A percentile compares a stretch with the other conserved stretches of the same genome.
These are phyloP conservation scores for Centella asiatica DNA, from an alignment of 129 eudicot species.

Conservation along the genomic window DNA sequence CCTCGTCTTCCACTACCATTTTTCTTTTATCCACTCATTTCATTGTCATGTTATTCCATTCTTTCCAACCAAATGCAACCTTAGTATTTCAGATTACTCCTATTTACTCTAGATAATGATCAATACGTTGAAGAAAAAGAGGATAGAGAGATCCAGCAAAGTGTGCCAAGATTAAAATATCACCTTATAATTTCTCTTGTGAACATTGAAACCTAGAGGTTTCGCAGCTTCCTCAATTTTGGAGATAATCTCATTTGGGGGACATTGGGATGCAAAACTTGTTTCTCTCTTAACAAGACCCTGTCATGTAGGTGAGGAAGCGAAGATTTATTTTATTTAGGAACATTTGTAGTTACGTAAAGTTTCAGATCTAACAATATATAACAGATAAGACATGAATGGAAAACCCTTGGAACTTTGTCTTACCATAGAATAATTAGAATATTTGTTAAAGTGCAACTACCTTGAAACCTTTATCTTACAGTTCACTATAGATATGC, in stretches of 20 bases:
- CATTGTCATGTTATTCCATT: too few relatives aligned
- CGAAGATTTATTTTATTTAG: background rate
- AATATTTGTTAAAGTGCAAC: too few relatives aligned
- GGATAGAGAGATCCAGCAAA: background rate
- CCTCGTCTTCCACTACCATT: too few relatives aligned
- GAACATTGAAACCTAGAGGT: constrained; percentile 81
- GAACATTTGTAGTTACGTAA: background rate
- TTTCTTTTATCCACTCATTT: too few relatives aligned
- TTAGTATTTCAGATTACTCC: too few relatives aligned
- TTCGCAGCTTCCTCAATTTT: constrained; percentile 94
- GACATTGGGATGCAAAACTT: constrained; percentile 67
- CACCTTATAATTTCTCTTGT: constrained; percentile 80
- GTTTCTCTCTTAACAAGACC: constrained; percentile 71
- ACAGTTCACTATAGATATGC: too few relatives aligned
- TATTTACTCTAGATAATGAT: too few relatives aligned
- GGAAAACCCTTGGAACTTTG: background rate
- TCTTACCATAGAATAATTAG: too few relatives aligned
- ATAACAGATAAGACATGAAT: background rate
- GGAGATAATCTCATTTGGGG: constrained; percentile 77
- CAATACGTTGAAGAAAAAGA: background rate
- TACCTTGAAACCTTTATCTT: too few relatives aligned
- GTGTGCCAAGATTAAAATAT: background rate
- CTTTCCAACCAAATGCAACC: too few relatives aligned
- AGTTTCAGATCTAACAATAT: background rate
- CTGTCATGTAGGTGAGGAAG: constrained; percentile 26